Evolutionary conservation across 2,329 filamentous ascomycete genomes (phyloP), one percentile per base, ranked within the genome.

Genomic region (Xylogone sp.): DNA sequence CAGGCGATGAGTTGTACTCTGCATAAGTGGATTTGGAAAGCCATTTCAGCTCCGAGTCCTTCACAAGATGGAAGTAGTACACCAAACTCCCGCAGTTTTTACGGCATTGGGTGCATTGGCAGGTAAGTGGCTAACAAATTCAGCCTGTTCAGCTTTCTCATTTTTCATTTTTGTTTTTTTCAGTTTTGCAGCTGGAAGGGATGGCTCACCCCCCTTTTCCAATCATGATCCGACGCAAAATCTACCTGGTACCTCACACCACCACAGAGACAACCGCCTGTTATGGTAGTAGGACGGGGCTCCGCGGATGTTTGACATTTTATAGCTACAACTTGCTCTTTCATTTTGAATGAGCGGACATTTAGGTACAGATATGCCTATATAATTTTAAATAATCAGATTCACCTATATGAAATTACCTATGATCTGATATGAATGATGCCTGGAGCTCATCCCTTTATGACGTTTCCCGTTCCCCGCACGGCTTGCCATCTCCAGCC

Each of bases 41-140:
- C 63, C 62, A 77, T 2, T 52, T 58, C 20, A 79, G 61, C 42
- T 67, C 62, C 2, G 50, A 53, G 54, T 62, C 49, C 3, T 69
- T 69, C 0, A 77, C 58, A 4, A 50, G 59, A 58, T 79, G 71
- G 46, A 69, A 63, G 50, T 68, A 64, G 54, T 72, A 68, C 58
- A 78, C 64, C 49, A 81, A 69, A 3, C 71, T 62, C 48, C 77
- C 77, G 7, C 75, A 75, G 53, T 74, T 70, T 51, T 76, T 76
- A 60, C 78, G 76, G 64, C 77, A 81, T 61, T 80, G 77, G 6
- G 74, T 75, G 66, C 78, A 82, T 57, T 81, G 77, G 61, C 78
- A 82, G 6, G 73, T 77, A 44, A 65, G 62, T 53, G 69, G 68
- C 74, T 76, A 54, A 39, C n/a, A n/a, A n/a, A n/a, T n/a, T n/a